Evolutionary conservation across 352 stramenopile species (phyloP).

Genomic region (Globisporangium solare): DNA sequence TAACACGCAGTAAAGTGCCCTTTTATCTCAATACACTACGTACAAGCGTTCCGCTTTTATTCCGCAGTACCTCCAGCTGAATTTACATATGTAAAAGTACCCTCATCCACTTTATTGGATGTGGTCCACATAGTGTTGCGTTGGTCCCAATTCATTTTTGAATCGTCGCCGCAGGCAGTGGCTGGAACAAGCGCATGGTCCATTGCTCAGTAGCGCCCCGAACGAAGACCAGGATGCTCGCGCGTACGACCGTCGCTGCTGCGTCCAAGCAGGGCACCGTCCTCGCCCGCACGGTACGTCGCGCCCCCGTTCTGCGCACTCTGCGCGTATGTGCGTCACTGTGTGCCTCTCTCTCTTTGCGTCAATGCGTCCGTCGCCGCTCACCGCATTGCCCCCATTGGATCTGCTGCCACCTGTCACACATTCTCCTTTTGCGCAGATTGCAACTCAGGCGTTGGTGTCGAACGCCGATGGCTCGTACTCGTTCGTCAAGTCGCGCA

Average conservation of each 20-base stretch:
- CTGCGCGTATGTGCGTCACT: too few species aligned
- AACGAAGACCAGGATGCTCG: background rate
- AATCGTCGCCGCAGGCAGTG: background rate
- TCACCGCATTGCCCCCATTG: too few species aligned
- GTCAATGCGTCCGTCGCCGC: background rate
- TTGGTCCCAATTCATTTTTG: background rate
- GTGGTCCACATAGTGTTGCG: background rate
- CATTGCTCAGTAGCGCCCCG: background rate
- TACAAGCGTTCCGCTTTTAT: too few species aligned
- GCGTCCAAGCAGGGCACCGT: conserved; percentile 20
- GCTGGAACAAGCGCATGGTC: background rate
- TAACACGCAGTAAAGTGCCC: too few species aligned
- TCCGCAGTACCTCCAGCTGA: too few species aligned
- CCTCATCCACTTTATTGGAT: background rate
- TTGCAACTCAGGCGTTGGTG: conserved; percentile 10
- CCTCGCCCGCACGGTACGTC: conserved; percentile 28
- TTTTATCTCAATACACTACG: too few species aligned
- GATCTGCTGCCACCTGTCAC: too few species aligned
- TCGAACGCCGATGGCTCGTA: conserved; percentile 42
- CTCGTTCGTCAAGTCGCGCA: conserved; percentile 68
- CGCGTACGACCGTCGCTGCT: background rate
- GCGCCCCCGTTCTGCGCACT: background rate
- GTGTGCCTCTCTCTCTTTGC: background rate
- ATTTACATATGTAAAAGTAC: too few species aligned
- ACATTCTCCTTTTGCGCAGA: background rate